Evolutionary conservation across 441 rosid genomes (phyloP), one percentile per base, ranked within the genome.

Genomic region (Gossypium davidsonii): DNA sequence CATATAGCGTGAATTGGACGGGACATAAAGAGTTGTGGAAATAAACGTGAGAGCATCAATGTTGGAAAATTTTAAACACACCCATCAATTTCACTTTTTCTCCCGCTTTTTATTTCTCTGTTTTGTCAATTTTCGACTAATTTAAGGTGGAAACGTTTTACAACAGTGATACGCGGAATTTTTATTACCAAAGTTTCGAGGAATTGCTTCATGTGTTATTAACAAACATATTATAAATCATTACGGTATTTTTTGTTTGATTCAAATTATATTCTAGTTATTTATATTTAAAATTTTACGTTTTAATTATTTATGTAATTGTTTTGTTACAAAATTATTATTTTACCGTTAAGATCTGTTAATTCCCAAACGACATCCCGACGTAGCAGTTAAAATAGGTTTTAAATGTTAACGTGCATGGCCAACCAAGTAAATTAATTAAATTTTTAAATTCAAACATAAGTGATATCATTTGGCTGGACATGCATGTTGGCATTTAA

Each of bases 81-180:
- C 81, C 70, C 0, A 11, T 57, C 28, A 0, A 44, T 2, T 71
- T 78, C 73, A 78, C 81, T 78, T 71, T 37, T n/a, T 49, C 5
- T n/a, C 25, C 73, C 63, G 3, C 66, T 6, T n/a, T 25, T 23
- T 74, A 46, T 65, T 65, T 2, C 9, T 17, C 1, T 5, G 51
- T 70, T 6, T 64, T 6, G 34, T 55, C 67, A 23, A 63, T 31
- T 42, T 48, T 42, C 49, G 74, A 73, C 80, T 14, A 53, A 17
- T 57, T n/a, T 55, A 23, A 25, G 39, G 52, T 59, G 20, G 48
- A 18, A 63, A 63, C 51, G 15, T 63, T 63, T 17, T 63, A 11
- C 17, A 15, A 9, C 3, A 64, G 18, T 6, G 39, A 28, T 34
- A 6, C 39, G 8, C 39, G 39, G 39, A 34, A 34, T 34, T 34